Evolutionary conservation across 2,329 filamentous ascomycete species (phyloP).

Genomic region (Fusarium sp.): DNA sequence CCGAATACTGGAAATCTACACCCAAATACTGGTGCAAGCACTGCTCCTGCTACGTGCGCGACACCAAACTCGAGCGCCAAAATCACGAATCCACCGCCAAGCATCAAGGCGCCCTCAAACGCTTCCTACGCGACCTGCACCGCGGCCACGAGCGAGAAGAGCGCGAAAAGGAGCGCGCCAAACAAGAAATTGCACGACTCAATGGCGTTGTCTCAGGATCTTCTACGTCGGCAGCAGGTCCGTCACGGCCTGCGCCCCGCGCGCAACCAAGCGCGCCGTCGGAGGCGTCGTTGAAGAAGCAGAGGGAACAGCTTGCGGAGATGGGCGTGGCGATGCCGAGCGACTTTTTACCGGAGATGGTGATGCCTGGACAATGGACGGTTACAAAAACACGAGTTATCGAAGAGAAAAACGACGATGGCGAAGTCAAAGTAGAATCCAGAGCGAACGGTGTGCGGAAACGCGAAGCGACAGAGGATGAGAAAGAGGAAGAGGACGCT

Average conservation of each 20-base stretch:
- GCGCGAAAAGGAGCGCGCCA: slow-evolving; percentile 82
- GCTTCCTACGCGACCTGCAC: slow-evolving; percentile 89
- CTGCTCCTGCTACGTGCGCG: slow-evolving; percentile 88
- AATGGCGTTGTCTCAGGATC: slow-evolving; percentile 74
- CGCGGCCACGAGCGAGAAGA: slow-evolving; percentile 82
- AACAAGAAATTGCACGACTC: slow-evolving; percentile 84
- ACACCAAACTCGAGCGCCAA: slow-evolving; percentile 87
- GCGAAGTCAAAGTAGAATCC: slow-evolving; percentile 55
- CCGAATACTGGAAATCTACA: slow-evolving; percentile 99
- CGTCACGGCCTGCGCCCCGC: slow-evolving; percentile 26
- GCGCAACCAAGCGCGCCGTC: slow-evolving; percentile 39
- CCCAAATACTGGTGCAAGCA: slow-evolving; percentile 99
- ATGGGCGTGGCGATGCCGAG: slow-evolving; percentile 88
- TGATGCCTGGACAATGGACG: slow-evolving; percentile 89
- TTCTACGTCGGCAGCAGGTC: slow-evolving; percentile 47
- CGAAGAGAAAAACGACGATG: slow-evolving; percentile 54
- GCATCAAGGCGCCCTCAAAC: slow-evolving; percentile 87
- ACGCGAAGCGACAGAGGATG: slow-evolving; percentile 66
- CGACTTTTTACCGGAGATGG: slow-evolving; percentile 80
- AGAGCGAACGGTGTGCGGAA: slow-evolving; percentile 69
- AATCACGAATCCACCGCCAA: slow-evolving; percentile 89
- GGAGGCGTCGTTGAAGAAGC: slow-evolving; percentile 76
- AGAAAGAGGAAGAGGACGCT: slow-evolving; percentile 68
- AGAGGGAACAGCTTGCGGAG: slow-evolving; percentile 86
- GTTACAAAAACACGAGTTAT: slow-evolving; percentile 71